A percentile compares a stretch with the other conserved stretches of the same genome.
Conservation (phyloP, 2,329 filamentous ascomycete species). For the Hysterium pulicare region DNA sequence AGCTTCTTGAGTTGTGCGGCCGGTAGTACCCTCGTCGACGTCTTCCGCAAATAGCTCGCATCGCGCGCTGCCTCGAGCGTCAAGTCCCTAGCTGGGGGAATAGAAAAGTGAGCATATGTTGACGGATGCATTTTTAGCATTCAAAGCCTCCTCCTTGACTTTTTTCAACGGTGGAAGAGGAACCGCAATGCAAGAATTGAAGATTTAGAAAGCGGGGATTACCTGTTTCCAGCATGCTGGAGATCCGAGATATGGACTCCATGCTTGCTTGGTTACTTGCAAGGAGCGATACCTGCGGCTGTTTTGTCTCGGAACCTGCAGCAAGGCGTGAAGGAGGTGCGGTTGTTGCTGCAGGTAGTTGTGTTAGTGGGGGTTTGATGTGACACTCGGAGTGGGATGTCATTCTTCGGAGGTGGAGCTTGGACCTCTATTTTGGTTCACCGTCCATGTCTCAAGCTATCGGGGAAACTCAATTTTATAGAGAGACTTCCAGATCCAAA, state of each 20-base stretch:
- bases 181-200: too few species aligned
- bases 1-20: conserved; percentile 89
- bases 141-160: not conserved
- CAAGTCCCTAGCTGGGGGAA: conserved; percentile 77
- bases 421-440: too few species aligned
- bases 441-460: too few species aligned
- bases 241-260: conserved; percentile 96
- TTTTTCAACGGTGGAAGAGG: not conserved
- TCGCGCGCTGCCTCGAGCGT: conserved; percentile 95
- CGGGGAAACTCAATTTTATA: too few species aligned
- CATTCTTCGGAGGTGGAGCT: too few species aligned
- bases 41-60: conserved; percentile 59
- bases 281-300: not conserved
- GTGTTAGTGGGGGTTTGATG: too few species aligned
- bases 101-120: conserved; percentile 38
- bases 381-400: too few species aligned
- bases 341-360: too few species aligned
- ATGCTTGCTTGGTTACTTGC: conserved; percentile 51
- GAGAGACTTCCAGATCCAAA: too few species aligned
- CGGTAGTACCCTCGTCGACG: conserved; percentile 64
- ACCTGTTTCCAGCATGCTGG: conserved; percentile 93
- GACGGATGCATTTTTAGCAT: conserved; percentile 33
- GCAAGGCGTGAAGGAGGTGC: too few species aligned
- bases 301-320: not conserved
- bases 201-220: not conserved